Base-by-base conservation (phyloP, 495 filamentous ascomycete species). In the Podospora tetraspora region DNA sequence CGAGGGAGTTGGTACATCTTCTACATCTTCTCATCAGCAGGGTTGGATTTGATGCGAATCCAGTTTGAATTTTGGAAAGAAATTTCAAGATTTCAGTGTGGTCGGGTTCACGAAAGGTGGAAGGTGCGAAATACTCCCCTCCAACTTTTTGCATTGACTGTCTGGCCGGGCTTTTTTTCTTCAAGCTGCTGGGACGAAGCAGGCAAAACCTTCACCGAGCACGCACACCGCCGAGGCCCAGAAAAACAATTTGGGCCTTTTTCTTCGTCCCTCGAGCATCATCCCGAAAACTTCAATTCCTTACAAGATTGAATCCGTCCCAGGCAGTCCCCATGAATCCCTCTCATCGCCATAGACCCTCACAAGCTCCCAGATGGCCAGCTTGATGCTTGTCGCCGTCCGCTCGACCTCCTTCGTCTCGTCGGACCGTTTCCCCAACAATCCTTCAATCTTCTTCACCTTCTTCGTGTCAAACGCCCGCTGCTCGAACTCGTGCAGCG, bases 401-500 rank as follows among this genome's bases (percentile, higher is more conserved):
- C 57, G 29, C 23, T 62, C 59, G 1, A 70, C 25, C 11, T 62
- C 37, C 21, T 61, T 58, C 10, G 62, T 63, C 59, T 69, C 58
- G 1, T 59, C 29, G 2, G 68, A 68, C 12, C 43, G 43, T 9
- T 60, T 52, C 0, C 68, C 68, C 24, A 72, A 29, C 23, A 72
- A 61, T 12, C 37, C 52, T 1, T 66, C n/a, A 16, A 62, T 34
- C 19, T 59, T 61, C 6, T 52, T 64, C 27, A 34, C 60, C 13
- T 43, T 63, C 21, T 4, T 59, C 6, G 27, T 6, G 27, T 43
- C 67, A 23, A 70, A 70, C 21, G 61, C 59, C 11, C 57, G 24
- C 16, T 29, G 21, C 11, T 72, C 71, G 59, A 72, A 72, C 59
- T 72, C 71, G 29, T 72, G 71, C 62, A 72, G 62, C n/a, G 71